Evolutionary conservation across 208 protist genomes (phyloP), one percentile per base, ranked within the genome.

Genomic region (Acanthamoeba healyi): DNA sequence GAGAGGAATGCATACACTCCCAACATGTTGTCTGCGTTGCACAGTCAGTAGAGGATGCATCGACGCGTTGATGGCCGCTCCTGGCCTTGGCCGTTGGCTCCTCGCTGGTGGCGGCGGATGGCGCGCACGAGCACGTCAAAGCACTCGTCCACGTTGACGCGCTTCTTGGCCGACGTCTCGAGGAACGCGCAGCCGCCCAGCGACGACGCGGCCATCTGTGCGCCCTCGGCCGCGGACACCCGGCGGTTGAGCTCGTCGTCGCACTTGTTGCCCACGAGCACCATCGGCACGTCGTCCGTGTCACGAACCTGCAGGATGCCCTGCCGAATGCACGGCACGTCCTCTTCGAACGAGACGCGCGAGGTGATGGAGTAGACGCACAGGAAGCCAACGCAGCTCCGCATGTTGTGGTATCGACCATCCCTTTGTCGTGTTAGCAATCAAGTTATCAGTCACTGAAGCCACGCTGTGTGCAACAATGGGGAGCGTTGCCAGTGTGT

Each of bases 231-330:
- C 17, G 1, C 96, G 0, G 95, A 46, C 14, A 98, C 96, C n/a
- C 38, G 0, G 82, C 96, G 91, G 32, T 97, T 26, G 19, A n/a
- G 7, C n/a, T 96, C 95, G 9, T 98, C 63, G 95, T 98, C 97
- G 58, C 38, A 70, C 92, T 98, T 98, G 12, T 98, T 98, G 29
- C 93, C 97, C n/a, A 97, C 54, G 0, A 98, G 26, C 22, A 97
- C 96, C 93, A 97, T 97, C 49, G 95, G 95, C 19, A 94, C 54
- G 34, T 93, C 40, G 63, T 96, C 95, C 46, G 58, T 63, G 72
- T 97, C 97, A n/a, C 97, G 98, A 2, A 98, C 96, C 77, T 95
- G 82, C 24, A 98, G 88, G 34, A 98, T 97, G 74, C 97, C 95
- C 49, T 98, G 95, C 42, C 93, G 87, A 32, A 97, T 97, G 49